Evolutionary conservation across 306 rosid species (phyloP), one percentile per base, ranked within the genome.

Genomic region (Morella rubra): DNA sequence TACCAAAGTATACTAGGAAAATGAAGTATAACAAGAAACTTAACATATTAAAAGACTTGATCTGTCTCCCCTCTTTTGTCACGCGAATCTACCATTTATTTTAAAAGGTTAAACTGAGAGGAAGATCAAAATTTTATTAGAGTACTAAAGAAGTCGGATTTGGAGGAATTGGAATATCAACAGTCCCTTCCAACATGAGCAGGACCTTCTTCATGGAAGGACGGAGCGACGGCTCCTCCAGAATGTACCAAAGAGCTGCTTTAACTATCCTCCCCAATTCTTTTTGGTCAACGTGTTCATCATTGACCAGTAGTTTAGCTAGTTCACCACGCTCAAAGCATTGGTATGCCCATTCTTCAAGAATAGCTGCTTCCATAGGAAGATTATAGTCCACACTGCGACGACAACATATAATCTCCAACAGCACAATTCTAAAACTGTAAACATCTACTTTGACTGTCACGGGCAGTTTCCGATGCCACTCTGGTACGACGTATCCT

Each of bases 401-500:
- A 1, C 85, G 58, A 44, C 76, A n/a, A 24, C 71, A 65, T 50
- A 77, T 79, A 8, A 73, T 77, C 67, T 82, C 85, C 58, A 82
- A 19, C 9, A 82, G 19, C 52, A 82, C 72, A 46, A 82, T 68
- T 20, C 85, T 82, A 16, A 69, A 81, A 66, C 81, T 81, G n/a
- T 72, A 81, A 11, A 81, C 78, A 72, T 81, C 81, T 44, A 74
- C 81, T 58, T 81, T 77, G 22, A 59, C 56, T 0, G 81, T 77
- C 8, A 81, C 40, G 0, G 85, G 78, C 24, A 15, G 53, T 14
- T 55, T 76, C 13, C 49, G 59, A 41, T 71, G 78, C 85, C 85
- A 73, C 67, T 82, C 85, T 12, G 82, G 85, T 0, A 82, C 79
- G 12, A 82, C 79, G 32, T 82, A 78, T 41, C 82, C 82, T n/a